These are phyloP conservation scores for Aspergillus hiratsukae DNA, from an alignment of 2,329 filamentous ascomycete genomes.

Conservation along the genomic window DNA sequence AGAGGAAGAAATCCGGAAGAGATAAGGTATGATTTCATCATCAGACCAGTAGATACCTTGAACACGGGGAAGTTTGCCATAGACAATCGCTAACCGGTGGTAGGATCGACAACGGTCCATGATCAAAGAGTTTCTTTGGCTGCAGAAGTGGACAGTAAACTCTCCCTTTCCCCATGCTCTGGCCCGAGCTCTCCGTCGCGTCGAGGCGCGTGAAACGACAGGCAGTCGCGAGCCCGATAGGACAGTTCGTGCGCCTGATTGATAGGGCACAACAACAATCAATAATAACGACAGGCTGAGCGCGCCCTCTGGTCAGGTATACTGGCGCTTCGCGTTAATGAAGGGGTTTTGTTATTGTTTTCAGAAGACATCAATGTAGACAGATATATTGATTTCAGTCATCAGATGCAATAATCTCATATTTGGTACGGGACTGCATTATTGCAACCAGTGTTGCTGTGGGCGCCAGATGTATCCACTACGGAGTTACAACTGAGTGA, in stretches of 20 bases:
- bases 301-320: slow-evolving; percentile 9
- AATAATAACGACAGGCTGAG: slow-evolving; percentile 1
- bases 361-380: not conserved
- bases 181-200: slow-evolving; percentile 18
- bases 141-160: not conserved
- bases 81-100: not conserved
- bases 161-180: slow-evolving; percentile 2
- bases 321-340: slow-evolving; percentile 11
- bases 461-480: not conserved
- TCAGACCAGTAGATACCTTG: not conserved
- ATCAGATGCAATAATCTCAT: not conserved
- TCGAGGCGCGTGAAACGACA: slow-evolving; percentile 21
- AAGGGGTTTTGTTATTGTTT: not conserved
- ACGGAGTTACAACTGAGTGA: not conserved
- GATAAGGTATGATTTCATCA: not conserved
- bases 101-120: slow-evolving; percentile 29
- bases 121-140: slow-evolving; percentile 33
- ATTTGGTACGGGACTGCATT: not conserved
- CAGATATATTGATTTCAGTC: not conserved
- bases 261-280: slow-evolving; percentile 3
- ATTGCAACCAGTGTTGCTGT: not conserved
- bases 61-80: not conserved
- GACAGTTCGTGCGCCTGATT: not conserved
- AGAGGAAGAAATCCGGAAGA: not conserved
- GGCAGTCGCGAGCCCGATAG: slow-evolving; percentile 12